These are phyloP conservation scores for Penicillium dipodomyicola DNA, from an alignment of 495 filamentous ascomycete genomes.

Conservation along the genomic window DNA sequence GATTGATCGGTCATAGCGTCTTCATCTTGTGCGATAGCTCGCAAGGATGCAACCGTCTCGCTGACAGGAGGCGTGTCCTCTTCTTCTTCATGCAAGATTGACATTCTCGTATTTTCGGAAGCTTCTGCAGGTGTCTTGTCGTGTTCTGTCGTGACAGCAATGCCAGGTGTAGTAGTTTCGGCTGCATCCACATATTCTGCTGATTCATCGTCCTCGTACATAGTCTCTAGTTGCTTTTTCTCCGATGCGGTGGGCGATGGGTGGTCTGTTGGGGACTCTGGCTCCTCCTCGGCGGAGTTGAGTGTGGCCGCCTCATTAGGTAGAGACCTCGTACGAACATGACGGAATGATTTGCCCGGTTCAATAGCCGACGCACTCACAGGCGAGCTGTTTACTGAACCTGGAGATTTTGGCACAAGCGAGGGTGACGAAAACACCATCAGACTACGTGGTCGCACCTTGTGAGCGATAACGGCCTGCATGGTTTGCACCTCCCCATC, in stretches of 20 bases:
- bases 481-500: conserved; percentile 58
- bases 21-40: conserved; percentile 18
- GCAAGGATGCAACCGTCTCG: conserved; percentile 26
- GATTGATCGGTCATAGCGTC: conserved; percentile 23
- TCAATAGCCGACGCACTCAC: conserved; percentile 29
- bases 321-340: conserved; percentile 56
- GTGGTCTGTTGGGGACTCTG: conserved; percentile 15
- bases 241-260: conserved; percentile 34
- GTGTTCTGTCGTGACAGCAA: conserved; percentile 24
- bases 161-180: conserved; percentile 20
- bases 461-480: conserved; percentile 45
- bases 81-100: conserved; percentile 28
- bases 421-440: conserved; percentile 49
- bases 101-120: conserved; percentile 24
- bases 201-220: conserved; percentile 44
- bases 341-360: conserved; percentile 24
- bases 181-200: conserved; percentile 30
- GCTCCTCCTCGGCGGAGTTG: conserved; percentile 16
- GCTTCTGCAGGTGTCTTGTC: conserved; percentile 10
- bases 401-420: conserved; percentile 32
- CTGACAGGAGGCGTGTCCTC: conserved; percentile 22
- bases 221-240: conserved; percentile 39
- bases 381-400: conserved; percentile 34
- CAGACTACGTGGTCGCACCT: conserved; percentile 62
- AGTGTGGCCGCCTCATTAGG: conserved; percentile 39